Evolutionary conservation across 805 yeast genomes (phyloP).

Genomic region (Saccharomycopsis javanensis): DNA sequence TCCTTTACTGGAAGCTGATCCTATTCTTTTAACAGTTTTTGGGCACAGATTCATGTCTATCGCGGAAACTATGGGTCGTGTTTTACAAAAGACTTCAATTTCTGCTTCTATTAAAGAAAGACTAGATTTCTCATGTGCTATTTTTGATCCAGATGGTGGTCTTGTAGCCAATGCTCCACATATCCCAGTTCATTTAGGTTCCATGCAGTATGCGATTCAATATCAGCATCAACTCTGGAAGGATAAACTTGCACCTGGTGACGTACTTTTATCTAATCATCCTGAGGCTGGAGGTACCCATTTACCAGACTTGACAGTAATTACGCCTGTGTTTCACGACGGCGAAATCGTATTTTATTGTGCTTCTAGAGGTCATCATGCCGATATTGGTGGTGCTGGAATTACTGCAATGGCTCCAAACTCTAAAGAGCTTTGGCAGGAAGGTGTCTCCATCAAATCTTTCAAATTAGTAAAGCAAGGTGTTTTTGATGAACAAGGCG

Average conservation of each 20-base stretch:
- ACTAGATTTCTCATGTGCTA: conserved; percentile 39
- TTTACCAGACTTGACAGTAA: conserved; percentile 44
- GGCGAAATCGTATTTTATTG: conserved; percentile 38
- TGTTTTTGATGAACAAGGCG: conserved; percentile 42
- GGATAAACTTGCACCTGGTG: conserved; percentile 32
- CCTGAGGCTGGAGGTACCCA: conserved; percentile 40
- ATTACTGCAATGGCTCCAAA: conserved; percentile 31
- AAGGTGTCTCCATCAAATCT: conserved; percentile 46
- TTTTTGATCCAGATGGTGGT: conserved; percentile 37
- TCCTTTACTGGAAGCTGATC: conserved; percentile 29
- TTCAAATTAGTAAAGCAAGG: conserved; percentile 43
- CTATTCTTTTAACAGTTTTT: conserved; percentile 35
- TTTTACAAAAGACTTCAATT: conserved; percentile 36
- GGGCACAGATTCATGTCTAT: conserved; percentile 41
- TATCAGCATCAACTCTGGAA: conserved; percentile 32
- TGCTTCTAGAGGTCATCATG: conserved; percentile 54
- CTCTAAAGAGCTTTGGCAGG: conserved; percentile 43
- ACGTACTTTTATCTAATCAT: conserved; percentile 34
- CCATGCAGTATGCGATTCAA: conserved; percentile 35
- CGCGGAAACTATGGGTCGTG: conserved; percentile 41
- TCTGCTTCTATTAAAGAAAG: conserved; percentile 40
- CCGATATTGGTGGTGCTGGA: conserved; percentile 49
- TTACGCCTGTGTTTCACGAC: conserved; percentile 44
- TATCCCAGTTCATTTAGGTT: conserved; percentile 41
- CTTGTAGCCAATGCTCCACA: conserved; percentile 38